Evolutionary conservation across 2,329 filamentous ascomycete species (phyloP).

Genomic region (Drechslerella stenobrocha): DNA sequence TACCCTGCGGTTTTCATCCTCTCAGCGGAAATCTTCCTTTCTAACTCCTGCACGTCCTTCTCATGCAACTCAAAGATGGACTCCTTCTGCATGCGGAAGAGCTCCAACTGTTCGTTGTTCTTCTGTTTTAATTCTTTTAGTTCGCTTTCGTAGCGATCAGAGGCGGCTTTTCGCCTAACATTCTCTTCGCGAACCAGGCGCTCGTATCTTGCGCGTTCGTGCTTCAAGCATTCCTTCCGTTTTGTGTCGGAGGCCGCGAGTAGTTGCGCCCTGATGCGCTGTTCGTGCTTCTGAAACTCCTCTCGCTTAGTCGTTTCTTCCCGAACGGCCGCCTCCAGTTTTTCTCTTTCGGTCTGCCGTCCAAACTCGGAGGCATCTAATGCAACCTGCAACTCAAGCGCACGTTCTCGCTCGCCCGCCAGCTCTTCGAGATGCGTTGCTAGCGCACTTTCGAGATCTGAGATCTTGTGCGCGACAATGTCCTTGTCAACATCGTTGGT

Average conservation of each 20-base stretch:
- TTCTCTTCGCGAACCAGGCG: constrained; percentile 44
- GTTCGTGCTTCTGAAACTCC: constrained; percentile 46
- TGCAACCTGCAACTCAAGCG: constrained; percentile 41
- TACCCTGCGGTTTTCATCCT: constrained; percentile 23
- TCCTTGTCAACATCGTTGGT: constrained; percentile 34
- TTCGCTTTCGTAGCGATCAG: constrained; percentile 42
- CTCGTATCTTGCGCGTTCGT: constrained; percentile 39
- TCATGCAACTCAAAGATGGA: constrained; percentile 43
- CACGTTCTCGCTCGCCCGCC: constrained; percentile 31
- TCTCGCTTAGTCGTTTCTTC: constrained; percentile 41
- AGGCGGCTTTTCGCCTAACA: constrained; percentile 39
- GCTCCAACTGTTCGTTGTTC: constrained; percentile 38
- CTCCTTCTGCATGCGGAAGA: constrained; percentile 48
- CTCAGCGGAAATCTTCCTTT: constrained; percentile 31
- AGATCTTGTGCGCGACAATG: constrained; percentile 40
- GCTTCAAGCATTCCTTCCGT: constrained; percentile 43
- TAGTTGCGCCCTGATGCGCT: constrained; percentile 39
- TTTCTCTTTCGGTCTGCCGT: constrained; percentile 42
- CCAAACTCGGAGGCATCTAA: constrained; percentile 46
- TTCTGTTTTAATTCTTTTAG: constrained; percentile 45
- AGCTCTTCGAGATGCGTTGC: constrained; percentile 40
- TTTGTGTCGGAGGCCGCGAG: constrained; percentile 43
- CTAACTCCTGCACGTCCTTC: constrained; percentile 31
- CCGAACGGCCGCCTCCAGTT: constrained; percentile 31
- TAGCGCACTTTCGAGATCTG: constrained; percentile 38